Base-by-base conservation (phyloP, 495 filamentous ascomycete genomes). In the Delitschia confertaspora region DNA sequence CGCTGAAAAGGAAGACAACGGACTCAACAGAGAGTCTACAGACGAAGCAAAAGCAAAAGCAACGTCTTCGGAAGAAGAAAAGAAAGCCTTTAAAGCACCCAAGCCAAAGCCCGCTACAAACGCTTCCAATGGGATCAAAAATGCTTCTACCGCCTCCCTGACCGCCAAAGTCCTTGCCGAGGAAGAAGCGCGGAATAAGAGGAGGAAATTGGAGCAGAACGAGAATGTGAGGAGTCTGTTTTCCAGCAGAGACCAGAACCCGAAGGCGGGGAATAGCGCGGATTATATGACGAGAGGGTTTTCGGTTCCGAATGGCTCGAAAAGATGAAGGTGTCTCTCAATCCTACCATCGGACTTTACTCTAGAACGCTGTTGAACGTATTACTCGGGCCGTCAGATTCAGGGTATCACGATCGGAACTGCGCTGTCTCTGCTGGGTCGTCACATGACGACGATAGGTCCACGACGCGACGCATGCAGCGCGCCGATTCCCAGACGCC, bases 101-200 rank as follows among this genome's bases (percentile, higher is more conserved):
- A 42, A 37, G 16, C 18, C 33, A 6, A 40, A 47, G 30, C 11
- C 30, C 10, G 22, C 33, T 9, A 14, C 20, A 2, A 45, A 45
- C n/a, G 7, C 23, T 21, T 43, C 19, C 22, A 67, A 65, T 41
- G 71, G 75, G 19, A 94, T 96, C 59, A 91, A 93, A 60, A 88
- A 95, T 53, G 71, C 84, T 3, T 74, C 83, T 11, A 89, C 91
- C 4, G 87, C 89, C 0, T 79, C 76, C 8, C 62, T 96, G 16
- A 93, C 91, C 4, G 83, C 81, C 0, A 85, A 75, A 49, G 88
- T 98, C 0, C 59, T 95, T 6, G 79, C 80, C 6, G 91, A 95
- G 47, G 82, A 95, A 59, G 80, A 85, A 34, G 78, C 81, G 56
- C 75, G 73, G 47, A 84, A 85, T 34, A 95, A 93, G 60, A 66